Evolutionary conservation across 2,329 filamentous ascomycete genomes (phyloP), one percentile per base, ranked within the genome.

Genomic region (Penicillium nordicum): DNA sequence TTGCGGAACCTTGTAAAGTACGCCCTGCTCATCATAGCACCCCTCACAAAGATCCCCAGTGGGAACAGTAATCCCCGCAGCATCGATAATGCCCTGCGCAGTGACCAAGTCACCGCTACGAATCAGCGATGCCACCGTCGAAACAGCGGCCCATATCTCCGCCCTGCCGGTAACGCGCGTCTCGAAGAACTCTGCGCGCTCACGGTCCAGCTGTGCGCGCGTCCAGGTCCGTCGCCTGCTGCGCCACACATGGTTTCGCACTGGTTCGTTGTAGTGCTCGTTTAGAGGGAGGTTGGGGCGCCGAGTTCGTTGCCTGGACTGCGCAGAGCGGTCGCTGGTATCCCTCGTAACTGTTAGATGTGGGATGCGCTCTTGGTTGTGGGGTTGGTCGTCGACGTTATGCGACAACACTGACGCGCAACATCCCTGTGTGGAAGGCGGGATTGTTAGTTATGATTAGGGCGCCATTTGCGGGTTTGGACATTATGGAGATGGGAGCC

Each of bases 111-210:
- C 80, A 0, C 81, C 78, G 11, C 80, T 80, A 76, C 88, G 88
- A 59, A 96, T 72, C 7, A 89, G 77, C 58, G 88, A 83, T 18
- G 91, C 79, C 0, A 87, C 88, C 1, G 85, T 78, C 44, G 82
- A 82, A 14, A 97, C 73, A 0, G 89, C 87, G 64, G 84, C 84
- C 93, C 93, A 97, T 27, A 94, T 82, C 72, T 96, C 90, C 5
- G 81, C 68, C 4, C 85, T 82, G 2, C 91, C 91, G 0, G 88
- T 89, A 16, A 95, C 90, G 45, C 91, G 80, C 1, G 92, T 97
- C 59, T 97, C 92, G 74, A 96, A 97, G 79, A 95, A 97, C 59
- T 91, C 91, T 47, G 76, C 77, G 47, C 93, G 84, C 75, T 96
- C 90, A 32, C 80, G 80, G 57, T 85, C 83, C 2, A 96, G 78